Conservation (phyloP, 2,329 filamentous ascomycete species). For the Neonectria ditissima region DNA sequence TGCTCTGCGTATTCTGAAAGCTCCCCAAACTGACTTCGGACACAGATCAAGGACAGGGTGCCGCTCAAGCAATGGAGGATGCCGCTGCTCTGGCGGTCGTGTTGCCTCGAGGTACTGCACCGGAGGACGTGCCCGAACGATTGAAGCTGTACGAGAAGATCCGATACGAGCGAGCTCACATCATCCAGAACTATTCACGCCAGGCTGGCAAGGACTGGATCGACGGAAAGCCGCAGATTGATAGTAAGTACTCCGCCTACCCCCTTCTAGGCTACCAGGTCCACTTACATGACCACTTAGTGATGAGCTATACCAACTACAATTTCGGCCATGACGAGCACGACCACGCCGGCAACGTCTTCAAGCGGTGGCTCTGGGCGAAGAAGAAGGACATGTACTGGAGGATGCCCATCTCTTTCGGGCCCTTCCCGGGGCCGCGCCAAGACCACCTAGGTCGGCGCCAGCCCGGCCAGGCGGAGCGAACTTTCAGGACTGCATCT, state of each 20-base stretch:
- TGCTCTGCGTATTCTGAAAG: neutral
- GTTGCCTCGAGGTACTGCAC: slow-evolving; percentile 59
- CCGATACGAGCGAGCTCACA: slow-evolving; percentile 67
- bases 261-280: neutral
- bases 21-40: neutral
- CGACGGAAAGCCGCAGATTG: slow-evolving; percentile 28
- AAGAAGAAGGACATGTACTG: slow-evolving; percentile 30
- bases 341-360: slow-evolving; percentile 30
- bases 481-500: slow-evolving; percentile 58
- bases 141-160: slow-evolving; percentile 70
- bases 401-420: slow-evolving; percentile 43
- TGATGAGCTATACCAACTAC: slow-evolving; percentile 32
- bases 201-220: slow-evolving; percentile 53
- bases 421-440: slow-evolving; percentile 37
- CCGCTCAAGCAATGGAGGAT: slow-evolving; percentile 77
- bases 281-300: slow-evolving; percentile 16
- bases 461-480: slow-evolving; percentile 27
- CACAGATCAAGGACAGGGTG: slow-evolving; percentile 49
- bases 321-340: slow-evolving; percentile 41
- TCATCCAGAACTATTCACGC: slow-evolving; percentile 69
- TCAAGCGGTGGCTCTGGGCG: slow-evolving; percentile 34
- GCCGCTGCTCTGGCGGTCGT: slow-evolving; percentile 69
- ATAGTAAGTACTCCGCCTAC: slow-evolving; percentile 24
- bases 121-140: slow-evolving; percentile 64
- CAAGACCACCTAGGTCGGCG: slow-evolving; percentile 24